Evolutionary conservation across 495 filamentous ascomycete species (phyloP).

Genomic region (Corynascus novoguineensis): DNA sequence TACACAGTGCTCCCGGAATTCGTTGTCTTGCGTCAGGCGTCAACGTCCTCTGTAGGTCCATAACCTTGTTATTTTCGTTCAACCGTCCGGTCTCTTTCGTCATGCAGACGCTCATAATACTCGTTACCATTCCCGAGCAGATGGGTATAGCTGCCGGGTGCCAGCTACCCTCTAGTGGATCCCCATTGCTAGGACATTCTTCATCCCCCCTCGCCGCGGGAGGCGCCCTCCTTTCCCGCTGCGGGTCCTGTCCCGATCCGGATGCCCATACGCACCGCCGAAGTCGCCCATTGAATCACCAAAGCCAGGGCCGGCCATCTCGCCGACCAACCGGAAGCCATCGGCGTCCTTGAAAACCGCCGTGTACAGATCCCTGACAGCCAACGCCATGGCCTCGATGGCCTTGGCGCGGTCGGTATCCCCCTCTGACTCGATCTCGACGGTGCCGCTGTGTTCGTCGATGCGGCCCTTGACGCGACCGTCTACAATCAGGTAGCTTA

Average conservation of each 20-base stretch:
- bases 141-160: too few species aligned
- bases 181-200: background rate
- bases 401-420: conserved; percentile 71
- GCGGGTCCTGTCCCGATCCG: background rate
- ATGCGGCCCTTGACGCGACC: conserved; percentile 81
- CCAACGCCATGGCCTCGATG: conserved; percentile 65
- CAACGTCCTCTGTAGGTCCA: background rate
- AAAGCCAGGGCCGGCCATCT: conserved; percentile 5
- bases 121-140: background rate
- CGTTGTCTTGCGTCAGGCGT: background rate
- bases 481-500: conserved; percentile 88
- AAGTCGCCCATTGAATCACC: conserved; percentile 11
- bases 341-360: conserved; percentile 67
- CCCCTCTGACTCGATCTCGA: conserved; percentile 68
- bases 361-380: conserved; percentile 59
- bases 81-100: background rate
- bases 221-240: background rate
- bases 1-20: background rate
- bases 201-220: background rate
- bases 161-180: background rate
- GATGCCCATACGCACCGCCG: background rate
- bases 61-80: background rate
- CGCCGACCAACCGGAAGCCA: conserved; percentile 47
- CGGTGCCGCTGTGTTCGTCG: conserved; percentile 76
- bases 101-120: background rate